Evolutionary conservation across 2,329 filamentous ascomycete species (phyloP), one percentile per base, ranked within the genome.

Genomic region (Pseudogymnoascus sp.): DNA sequence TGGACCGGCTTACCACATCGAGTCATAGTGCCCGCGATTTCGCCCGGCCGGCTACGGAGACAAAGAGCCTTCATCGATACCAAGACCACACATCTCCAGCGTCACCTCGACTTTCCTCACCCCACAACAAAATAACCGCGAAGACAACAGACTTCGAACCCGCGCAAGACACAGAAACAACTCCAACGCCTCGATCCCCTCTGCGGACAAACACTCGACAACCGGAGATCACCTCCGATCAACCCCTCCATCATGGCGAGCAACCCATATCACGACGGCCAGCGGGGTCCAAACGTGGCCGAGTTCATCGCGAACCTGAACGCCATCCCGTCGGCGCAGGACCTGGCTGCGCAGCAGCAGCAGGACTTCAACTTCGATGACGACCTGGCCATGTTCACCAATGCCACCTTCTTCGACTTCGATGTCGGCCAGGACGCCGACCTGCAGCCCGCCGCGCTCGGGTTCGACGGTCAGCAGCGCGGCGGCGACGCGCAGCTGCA

Each of bases 241-340:
- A 40, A 40, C 37, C 37, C 37, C 37, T 40, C 37, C 37, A 40
- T 40, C 37, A 40, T 40, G 37, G 37, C 37, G 37, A 40, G 6
- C 37, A 40, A 40, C 37, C 37, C 37, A 40, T 40, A 40, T 11
- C 37, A 54, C 45, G 45, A 54, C 45, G 26, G 26, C 45, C 57
- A 39, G 45, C 86, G 89, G 73, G 89, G 85, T 70, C 88, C 90
- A 72, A 96, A 96, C 76, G 90, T 96, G 77, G 92, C 91, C 73
- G 88, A 92, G 73, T 96, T 95, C 79, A 83, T 97, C 68, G 88
- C 90, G 71, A 89, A 93, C 69, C 81, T 97, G 71, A 96, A 96
- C 79, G 84, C 83, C 54, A 79, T 88, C 63, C 83, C 83, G 1
- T 80, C 86, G 66, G 80, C 88, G 66, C 85, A 86, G 70, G 83